Evolutionary conservation across 2,329 filamentous ascomycete species (phyloP).

Genomic region (Talaromyces sp.): DNA sequence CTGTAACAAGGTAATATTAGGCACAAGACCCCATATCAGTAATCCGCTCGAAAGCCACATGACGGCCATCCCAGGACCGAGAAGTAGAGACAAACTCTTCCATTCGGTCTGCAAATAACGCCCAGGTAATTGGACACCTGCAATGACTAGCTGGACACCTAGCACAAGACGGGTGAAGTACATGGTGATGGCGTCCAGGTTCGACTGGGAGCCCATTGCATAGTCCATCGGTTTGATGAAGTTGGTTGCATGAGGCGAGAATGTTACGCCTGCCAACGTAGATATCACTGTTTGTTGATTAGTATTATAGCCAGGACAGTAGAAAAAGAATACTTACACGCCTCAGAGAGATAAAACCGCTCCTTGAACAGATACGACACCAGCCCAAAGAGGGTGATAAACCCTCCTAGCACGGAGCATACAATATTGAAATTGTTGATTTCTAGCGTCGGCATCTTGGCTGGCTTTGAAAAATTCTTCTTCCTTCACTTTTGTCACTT

Average conservation of each 20-base stretch:
- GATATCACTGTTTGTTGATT: constrained; percentile 66
- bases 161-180: constrained; percentile 85
- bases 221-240: constrained; percentile 75
- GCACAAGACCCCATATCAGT: constrained; percentile 73
- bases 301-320: not conserved
- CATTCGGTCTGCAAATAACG: constrained; percentile 78
- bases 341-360: constrained; percentile 86
- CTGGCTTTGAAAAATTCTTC: not conserved
- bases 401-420: constrained; percentile 76
- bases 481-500: too few species aligned
- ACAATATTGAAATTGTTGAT: constrained; percentile 81
- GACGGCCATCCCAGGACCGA: constrained; percentile 77
- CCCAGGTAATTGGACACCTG: constrained; percentile 81
- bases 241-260: constrained; percentile 75
- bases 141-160: constrained; percentile 84
- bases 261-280: constrained; percentile 71
- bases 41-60: constrained; percentile 88
- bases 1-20: constrained; percentile 69
- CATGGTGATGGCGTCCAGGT: constrained; percentile 71
- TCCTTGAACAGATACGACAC: constrained; percentile 90
- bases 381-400: constrained; percentile 84
- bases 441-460: constrained; percentile 60
- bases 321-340: constrained; percentile 60
- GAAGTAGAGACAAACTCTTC: constrained; percentile 69
- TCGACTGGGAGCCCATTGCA: constrained; percentile 56